Base-by-base conservation (phyloP, 495 filamentous ascomycete species). In the Podospora pseudoanserina region DNA sequence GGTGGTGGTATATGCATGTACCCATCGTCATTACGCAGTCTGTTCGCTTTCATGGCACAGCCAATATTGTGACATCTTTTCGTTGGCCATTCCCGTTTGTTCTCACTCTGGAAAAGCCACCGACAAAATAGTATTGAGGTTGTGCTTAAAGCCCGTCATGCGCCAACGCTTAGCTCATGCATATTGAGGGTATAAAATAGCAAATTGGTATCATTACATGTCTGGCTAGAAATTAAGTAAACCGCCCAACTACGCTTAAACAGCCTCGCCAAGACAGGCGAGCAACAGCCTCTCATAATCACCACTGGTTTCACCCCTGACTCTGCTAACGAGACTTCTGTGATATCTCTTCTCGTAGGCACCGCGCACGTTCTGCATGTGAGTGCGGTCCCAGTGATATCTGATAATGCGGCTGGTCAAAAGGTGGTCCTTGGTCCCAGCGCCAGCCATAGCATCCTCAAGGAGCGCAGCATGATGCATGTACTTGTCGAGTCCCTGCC, bases 371-470 rank as follows among this genome's bases (percentile, higher is more conserved):
- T 88, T 86, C 19, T 86, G 83, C 83, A 93, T 83, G 74, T 92
- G 85, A 39, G 81, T 77, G 16, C 81, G 83, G 68, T 96, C 84
- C 94, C 94, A 98, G 72, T 97, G 93, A 34, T 85, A 75, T 49
- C 91, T 83, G 5, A 97, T 86, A 13, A 93, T 83, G 13, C 94
- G 80, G 27, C 87, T 83, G 39, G 93, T 84, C n/a, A 98, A 80
- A 54, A 90, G 79, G 28, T 90, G 83, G 69, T 98, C 94, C 76
- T 94, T 94, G 1, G 94, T 98, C 0, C 94, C 94, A 64, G 89
- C 69, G 0, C 94, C 95, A 9, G 86, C 85, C 93, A 97, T 97
- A 20, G 90, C 86, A 18, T 91, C 90, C 74, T 98, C 93, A 16
- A 98, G 81, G 7, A 89, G 79, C 27, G 84, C 81, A 0, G 95